A percentile compares a stretch with the other conserved stretches of the same genome.
Conservation (phyloP, 2,329 filamentous ascomycete species). For the Neopestalotiopsis sp. region DNA sequence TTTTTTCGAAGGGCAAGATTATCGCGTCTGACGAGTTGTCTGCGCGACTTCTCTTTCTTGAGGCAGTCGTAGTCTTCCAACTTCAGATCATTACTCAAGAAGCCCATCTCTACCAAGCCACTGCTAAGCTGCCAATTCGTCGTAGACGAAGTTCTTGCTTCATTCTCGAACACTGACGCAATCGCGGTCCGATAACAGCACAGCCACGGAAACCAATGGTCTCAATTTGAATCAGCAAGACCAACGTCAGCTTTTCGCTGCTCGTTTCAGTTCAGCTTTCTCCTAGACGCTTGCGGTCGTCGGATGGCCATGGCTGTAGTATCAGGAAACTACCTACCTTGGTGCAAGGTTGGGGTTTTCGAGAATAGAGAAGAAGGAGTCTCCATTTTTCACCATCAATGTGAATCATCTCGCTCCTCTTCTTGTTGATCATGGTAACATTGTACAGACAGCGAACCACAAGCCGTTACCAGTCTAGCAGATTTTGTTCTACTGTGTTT, state of each 20-base stretch:
- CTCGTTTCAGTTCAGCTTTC: neutral
- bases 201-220: neutral
- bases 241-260: neutral
- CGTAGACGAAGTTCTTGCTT: neutral
- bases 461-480: neutral
- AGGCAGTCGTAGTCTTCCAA: neutral
- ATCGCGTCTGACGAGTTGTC: neutral
- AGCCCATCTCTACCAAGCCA: neutral
- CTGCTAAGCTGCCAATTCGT: neutral
- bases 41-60: neutral
- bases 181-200: neutral
- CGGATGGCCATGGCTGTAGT: neutral
- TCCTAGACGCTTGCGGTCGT: neutral
- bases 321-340: neutral
- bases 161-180: neutral
- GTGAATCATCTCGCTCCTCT: neutral
- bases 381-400: neutral
- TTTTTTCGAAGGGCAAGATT: neutral
- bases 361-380: no score
- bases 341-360: neutral
- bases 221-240: neutral
- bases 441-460: slow-evolving; percentile 4
- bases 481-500: slow-evolving; percentile 11
- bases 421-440: neutral
- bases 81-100: neutral